Evolutionary conservation across 2,329 filamentous ascomycete genomes (phyloP).

Genomic region (Alternaria burnsii): DNA sequence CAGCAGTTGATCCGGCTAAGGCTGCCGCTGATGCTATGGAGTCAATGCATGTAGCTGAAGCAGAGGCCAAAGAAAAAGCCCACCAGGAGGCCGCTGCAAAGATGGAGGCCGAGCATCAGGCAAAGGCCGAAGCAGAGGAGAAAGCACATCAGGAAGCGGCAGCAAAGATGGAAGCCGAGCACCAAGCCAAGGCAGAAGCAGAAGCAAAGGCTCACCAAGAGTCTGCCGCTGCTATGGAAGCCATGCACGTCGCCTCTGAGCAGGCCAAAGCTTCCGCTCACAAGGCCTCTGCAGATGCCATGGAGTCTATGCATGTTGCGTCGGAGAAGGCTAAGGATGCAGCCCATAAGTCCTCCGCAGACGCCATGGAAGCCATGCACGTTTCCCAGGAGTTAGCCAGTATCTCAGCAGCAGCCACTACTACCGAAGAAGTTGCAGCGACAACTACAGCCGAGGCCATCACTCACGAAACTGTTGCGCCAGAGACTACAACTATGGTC

Average conservation of each 20-base stretch:
- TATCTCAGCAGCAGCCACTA: conserved; percentile 12
- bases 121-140: conserved; percentile 27
- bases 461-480: conserved; percentile 14
- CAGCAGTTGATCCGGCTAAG: conserved; percentile 16
- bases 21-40: conserved; percentile 19
- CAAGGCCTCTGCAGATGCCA: conserved; percentile 22
- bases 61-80: conserved; percentile 28
- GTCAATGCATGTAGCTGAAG: conserved; percentile 28
- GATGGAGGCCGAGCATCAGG: conserved; percentile 26
- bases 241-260: conserved; percentile 20
- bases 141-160: conserved; percentile 26
- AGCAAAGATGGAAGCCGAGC: conserved; percentile 18
- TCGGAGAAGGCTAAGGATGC: conserved; percentile 17
- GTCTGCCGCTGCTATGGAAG: conserved; percentile 21
- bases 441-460: conserved; percentile 10
- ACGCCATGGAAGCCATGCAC: conserved; percentile 25
- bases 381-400: conserved; percentile 18
- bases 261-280: conserved; percentile 18
- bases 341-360: conserved; percentile 18
- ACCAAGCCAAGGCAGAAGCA: conserved; percentile 15
- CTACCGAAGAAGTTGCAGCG: conserved; percentile 5
- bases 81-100: conserved; percentile 26
- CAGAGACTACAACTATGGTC: conserved; percentile 3
- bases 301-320: conserved; percentile 23
- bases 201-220: conserved; percentile 18